These are phyloP conservation scores for Microglena sp. DNA, from an alignment of 139 green algal genomes.

Conservation along the genomic window DNA sequence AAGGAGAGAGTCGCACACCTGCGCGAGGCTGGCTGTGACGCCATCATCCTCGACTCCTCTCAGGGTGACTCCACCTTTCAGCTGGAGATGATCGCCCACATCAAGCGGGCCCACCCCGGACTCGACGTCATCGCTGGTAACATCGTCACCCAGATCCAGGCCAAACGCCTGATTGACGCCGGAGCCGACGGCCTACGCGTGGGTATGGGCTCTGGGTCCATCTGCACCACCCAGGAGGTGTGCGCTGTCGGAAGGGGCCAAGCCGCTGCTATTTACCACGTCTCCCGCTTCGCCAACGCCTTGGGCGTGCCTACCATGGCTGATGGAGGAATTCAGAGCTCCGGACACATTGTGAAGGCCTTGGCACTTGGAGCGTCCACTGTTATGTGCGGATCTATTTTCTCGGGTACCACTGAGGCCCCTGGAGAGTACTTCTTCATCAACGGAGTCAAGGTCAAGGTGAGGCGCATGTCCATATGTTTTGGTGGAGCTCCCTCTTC, in stretches of 20 bases:
- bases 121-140: slow-evolving; percentile 95
- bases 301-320: slow-evolving; percentile 86
- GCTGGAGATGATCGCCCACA: slow-evolving; percentile 79
- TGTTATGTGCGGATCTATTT: slow-evolving; percentile 95
- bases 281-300: slow-evolving; percentile 41
- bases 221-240: slow-evolving; percentile 96
- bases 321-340: slow-evolving; percentile 95
- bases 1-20: slow-evolving; percentile 9
- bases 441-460: slow-evolving; percentile 76
- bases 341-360: slow-evolving; percentile 91
- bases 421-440: slow-evolving; percentile 73
- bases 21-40: slow-evolving; percentile 52
- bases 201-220: slow-evolving; percentile 95
- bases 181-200: slow-evolving; percentile 86
- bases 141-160: slow-evolving; percentile 74
- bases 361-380: slow-evolving; percentile 84
- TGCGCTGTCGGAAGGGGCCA: slow-evolving; percentile 95
- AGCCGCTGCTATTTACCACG: slow-evolving; percentile 91
- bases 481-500: too few relatives aligned
- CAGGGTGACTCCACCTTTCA: slow-evolving; percentile 87
- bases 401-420: slow-evolving; percentile 89
- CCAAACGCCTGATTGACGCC: slow-evolving; percentile 65
- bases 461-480: not conserved
- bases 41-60: slow-evolving; percentile 82
- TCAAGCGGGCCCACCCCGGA: slow-evolving; percentile 76